Conservation (phyloP, 345 rosid species). For the Acer campestre region DNA sequence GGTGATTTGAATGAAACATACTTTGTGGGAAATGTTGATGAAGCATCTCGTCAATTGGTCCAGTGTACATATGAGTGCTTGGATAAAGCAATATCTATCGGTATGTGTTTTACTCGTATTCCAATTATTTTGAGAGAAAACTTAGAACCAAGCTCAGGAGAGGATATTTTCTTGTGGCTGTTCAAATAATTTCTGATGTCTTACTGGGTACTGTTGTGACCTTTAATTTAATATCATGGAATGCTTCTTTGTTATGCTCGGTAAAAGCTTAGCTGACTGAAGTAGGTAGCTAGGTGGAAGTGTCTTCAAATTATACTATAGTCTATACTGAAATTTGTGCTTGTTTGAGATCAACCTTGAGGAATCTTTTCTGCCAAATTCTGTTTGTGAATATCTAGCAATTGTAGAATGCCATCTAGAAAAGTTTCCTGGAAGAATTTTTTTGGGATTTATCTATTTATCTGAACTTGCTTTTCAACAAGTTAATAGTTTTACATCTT, state of each 20-base stretch:
- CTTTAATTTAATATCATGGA: no score
- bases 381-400: background rate
- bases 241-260: background rate
- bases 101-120: conserved; percentile 37
- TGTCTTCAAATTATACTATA: background rate
- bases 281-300: background rate
- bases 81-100: conserved; percentile 87
- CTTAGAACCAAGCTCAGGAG: background rate
- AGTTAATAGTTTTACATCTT: background rate
- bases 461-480: background rate
- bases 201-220: background rate
- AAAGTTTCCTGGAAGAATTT: background rate
- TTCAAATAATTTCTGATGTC: background rate
- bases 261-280: background rate
- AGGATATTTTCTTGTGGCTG: background rate
- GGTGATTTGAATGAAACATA: conserved; percentile 98
- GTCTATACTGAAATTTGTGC: no score
- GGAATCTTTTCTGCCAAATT: background rate
- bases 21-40: conserved; percentile 95
- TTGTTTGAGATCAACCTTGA: no score
- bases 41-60: conserved; percentile 79
- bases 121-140: background rate
- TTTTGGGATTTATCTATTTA: background rate
- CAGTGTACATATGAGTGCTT: conserved; percentile 91
- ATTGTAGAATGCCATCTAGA: background rate